These are phyloP conservation scores for Rhizophagus sp. DNA, from an alignment of 192 early-diverging fungal genomes.

Conservation along the genomic window DNA sequence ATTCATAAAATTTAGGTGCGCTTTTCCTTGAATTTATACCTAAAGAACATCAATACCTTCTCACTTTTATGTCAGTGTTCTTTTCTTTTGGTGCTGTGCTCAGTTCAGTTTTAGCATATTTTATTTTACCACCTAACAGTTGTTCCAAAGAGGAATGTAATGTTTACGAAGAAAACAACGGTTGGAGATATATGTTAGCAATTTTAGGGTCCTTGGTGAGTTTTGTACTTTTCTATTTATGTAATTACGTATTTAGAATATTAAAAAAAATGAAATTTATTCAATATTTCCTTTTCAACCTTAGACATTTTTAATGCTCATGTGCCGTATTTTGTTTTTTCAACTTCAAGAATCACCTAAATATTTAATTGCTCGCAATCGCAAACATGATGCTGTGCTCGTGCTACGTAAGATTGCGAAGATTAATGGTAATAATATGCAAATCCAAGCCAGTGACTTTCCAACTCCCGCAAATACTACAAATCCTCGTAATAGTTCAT, in stretches of 20 bases:
- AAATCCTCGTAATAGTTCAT: not conserved
- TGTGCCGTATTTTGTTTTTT: conserved; percentile 68
- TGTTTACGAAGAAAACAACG: conserved; percentile 63
- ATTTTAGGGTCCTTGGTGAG: conserved; percentile 52
- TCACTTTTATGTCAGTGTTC: conserved; percentile 84
- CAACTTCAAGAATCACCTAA: conserved; percentile 79
- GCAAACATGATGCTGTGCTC: conserved; percentile 64
- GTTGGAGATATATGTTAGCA: conserved; percentile 80
- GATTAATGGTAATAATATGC: conserved; percentile 55
- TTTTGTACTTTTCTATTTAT: not conserved
- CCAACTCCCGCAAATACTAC: not conserved
- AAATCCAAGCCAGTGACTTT: conserved; percentile 33
- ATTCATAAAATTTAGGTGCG: conserved; percentile 50
- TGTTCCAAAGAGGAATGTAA: conserved; percentile 61
- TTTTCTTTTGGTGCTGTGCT: conserved; percentile 82
- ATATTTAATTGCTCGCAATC: conserved; percentile 66
- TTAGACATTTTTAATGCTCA: conserved; percentile 69
- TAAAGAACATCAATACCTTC: conserved; percentile 70
- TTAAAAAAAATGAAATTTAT: not conserved
- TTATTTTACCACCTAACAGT: conserved; percentile 67
- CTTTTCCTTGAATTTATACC: conserved; percentile 88
- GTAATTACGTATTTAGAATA: not conserved
- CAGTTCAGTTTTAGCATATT: conserved; percentile 63
- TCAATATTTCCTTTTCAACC: not conserved
- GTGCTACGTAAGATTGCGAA: conserved; percentile 66